phyloP scores from a whole-genome alignment of 2,329 filamentous ascomycete species.

The Cercospora nicotianae region DNA sequence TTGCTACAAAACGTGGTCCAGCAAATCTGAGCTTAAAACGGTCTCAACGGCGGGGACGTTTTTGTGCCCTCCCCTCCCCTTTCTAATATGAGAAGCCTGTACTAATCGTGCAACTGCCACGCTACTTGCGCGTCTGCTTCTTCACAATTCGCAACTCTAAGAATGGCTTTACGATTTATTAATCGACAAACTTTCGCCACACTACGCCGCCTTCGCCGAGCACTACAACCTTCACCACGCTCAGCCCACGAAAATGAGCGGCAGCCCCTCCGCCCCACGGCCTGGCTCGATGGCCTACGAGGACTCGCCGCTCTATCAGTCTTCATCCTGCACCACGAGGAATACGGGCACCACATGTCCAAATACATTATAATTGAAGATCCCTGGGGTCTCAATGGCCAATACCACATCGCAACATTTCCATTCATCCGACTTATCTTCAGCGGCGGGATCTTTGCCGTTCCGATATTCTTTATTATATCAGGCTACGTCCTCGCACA shows the following conservation, averaged over 20 bases:
- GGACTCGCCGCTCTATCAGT: conserved; percentile 68
- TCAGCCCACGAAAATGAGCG: not conserved
- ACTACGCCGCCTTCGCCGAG: not conserved
- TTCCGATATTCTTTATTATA: conserved; percentile 53
- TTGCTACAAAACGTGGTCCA: not conserved
- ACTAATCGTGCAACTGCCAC: not conserved
- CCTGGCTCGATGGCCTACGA: conserved; percentile 64
- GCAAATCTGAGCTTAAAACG: not conserved
- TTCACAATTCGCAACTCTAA: not conserved
- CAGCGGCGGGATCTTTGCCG: conserved; percentile 60
- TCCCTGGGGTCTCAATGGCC: conserved; percentile 53
- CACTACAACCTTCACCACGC: not conserved
- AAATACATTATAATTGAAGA: conserved; percentile 49
- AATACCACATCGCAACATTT: conserved; percentile 53
- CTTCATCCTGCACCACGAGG: conserved; percentile 61
- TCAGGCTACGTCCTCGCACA: conserved; percentile 54
- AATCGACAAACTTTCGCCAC: not conserved
- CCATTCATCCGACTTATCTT: conserved; percentile 62
- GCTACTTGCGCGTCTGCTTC: not conserved
- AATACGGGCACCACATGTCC: conserved; percentile 29
- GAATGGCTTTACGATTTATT: not conserved
- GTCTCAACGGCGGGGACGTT: not conserved
- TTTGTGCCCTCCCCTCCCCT: not conserved
- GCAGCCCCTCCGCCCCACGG: conserved; percentile 46
- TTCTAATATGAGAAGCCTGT: not conserved